Percentiles rank a stretch among this genome's conserved stretches.
Evolutionary conservation across 106 monocot genomes (phyloP).

Genomic region (Phalaenopsis aphrodite): DNA sequence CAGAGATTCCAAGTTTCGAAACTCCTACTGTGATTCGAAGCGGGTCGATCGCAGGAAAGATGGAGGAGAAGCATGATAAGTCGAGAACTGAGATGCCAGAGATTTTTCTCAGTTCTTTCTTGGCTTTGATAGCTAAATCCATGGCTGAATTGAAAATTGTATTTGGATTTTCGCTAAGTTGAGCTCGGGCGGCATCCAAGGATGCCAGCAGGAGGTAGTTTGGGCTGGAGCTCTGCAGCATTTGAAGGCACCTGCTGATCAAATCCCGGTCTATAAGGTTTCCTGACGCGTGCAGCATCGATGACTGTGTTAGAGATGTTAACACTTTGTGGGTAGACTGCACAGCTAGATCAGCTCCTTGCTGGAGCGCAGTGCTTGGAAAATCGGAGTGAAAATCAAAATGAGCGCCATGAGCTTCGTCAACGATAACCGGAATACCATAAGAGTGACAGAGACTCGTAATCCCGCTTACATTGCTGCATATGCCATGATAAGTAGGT

Average conservation of each 20-base stretch:
- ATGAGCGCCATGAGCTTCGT: constrained; percentile 91
- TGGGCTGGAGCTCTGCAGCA: constrained; percentile 80
- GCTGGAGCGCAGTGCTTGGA: constrained; percentile 57
- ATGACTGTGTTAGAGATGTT: constrained; percentile 77
- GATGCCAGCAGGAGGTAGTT: constrained; percentile 83
- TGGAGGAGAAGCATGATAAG: constrained; percentile 28
- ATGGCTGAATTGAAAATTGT: constrained; percentile 37
- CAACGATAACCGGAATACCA: constrained; percentile 59
- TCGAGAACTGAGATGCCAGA: constrained; percentile 47
- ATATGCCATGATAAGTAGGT: constrained; percentile 88
- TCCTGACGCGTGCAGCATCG: constrained; percentile 68
- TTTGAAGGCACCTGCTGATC: constrained; percentile 65
- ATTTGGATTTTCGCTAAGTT: constrained; percentile 37
- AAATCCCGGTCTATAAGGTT: constrained; percentile 45
- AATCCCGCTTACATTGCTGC: constrained; percentile 57
- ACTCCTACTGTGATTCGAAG: constrained; percentile 65
- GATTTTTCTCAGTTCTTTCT: constrained; percentile 21
- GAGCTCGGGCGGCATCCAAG: constrained; percentile 82
- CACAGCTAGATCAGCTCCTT: constrained; percentile 72
- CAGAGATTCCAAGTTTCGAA: constrained; percentile 45
- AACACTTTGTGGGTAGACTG: constrained; percentile 92
- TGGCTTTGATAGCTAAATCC: constrained; percentile 33
- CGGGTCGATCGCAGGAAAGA: constrained; percentile 54
- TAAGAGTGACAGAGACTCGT: constrained; percentile 39
- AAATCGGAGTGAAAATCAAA: constrained; percentile 55